Evolutionary conservation across 305 asterid species (phyloP), one percentile per base, ranked within the genome.

Genomic region (Solanum hybrid): DNA sequence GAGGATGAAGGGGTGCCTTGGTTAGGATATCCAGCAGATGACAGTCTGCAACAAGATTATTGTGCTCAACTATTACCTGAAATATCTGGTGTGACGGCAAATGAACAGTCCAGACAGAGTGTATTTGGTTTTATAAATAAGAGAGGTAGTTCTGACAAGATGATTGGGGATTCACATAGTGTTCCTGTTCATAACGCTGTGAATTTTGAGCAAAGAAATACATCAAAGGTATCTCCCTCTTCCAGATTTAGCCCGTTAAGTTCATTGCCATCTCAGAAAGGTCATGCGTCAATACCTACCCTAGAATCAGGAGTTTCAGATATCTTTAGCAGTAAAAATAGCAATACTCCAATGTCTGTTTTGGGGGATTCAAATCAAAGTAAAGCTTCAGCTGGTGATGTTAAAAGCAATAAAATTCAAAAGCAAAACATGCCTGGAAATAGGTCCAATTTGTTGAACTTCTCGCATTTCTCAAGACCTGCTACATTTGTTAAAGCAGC

Each of bases 1-100:
- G 98, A 93, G 51, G 97, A 95, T 88, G 98, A 97, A 31, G 92
- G 96, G 91, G 94, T n/a, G 61, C 97, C 96, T 35, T 96, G 98
- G 99, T 92, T 97, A 77, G 92, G 93, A 91, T 93, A 92, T 91
- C 90, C 95, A 22, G 42, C 92, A 8, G 95, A 92, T 34, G 96
- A 93, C 87, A 89, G 90, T 76, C 91, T 95, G 37, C 93, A 91
- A 31, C 94, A 92, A 71, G 97, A 92, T 90, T 94, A 92, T 85
- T 92, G 93, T 80, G 90, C 96, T 84, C 96, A 93, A 11, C 77
- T 92, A n/a, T 89, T 96, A 39, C 96, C 99, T 28, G 97, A 93
- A 61, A 92, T 94, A 87, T 94, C 99, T 29, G 94, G 97, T 88
- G 90, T 95, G 40, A 93, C 95, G 3, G 92, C 91, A 81, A 93